Conservation (phyloP, 441 rosid genomes). For the Erodium texanum region DNA sequence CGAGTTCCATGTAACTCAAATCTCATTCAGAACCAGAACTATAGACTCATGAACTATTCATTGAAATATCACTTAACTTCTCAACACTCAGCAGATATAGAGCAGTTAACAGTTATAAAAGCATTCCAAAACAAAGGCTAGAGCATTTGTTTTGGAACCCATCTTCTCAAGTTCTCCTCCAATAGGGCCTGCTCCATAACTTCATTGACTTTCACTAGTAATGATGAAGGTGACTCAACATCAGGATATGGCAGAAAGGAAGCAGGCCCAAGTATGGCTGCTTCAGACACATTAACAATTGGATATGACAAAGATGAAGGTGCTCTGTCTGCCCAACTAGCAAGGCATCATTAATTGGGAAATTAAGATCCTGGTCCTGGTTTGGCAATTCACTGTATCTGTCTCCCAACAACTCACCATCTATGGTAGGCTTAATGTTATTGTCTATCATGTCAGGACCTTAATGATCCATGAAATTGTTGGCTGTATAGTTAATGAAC, state of each 20-base stretch:
- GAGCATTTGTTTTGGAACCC: too few species aligned
- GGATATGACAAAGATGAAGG: conserved; percentile 21
- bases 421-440: conserved; percentile 21
- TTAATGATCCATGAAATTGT: neutral
- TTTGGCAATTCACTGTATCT: conserved; percentile 15
- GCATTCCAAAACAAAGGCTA: too few species aligned
- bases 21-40: too few species aligned
- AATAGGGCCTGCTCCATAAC: conserved; percentile 50
- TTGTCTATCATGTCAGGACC: conserved; percentile 29
- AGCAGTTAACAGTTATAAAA: too few species aligned
- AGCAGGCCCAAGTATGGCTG: conserved; percentile 5
- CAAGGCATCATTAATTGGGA: conserved; percentile 31
- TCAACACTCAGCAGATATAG: too few species aligned
- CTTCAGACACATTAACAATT: conserved; percentile 30
- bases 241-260: conserved; percentile 7
- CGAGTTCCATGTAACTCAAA: too few species aligned
- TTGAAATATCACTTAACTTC: too few species aligned
- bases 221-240: conserved; percentile 11
- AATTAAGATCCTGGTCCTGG: conserved; percentile 33
- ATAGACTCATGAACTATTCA: too few species aligned
- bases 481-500: too few species aligned
- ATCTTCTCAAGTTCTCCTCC: conserved; percentile 80
- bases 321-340: conserved; percentile 26
- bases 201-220: conserved; percentile 10
- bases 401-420: conserved; percentile 24